Percentiles rank a stretch among this genome's conserved stretches.
Evolutionary conservation across 768 basidiomycete species (phyloP).

Genomic region (Gyrodon lividus): DNA sequence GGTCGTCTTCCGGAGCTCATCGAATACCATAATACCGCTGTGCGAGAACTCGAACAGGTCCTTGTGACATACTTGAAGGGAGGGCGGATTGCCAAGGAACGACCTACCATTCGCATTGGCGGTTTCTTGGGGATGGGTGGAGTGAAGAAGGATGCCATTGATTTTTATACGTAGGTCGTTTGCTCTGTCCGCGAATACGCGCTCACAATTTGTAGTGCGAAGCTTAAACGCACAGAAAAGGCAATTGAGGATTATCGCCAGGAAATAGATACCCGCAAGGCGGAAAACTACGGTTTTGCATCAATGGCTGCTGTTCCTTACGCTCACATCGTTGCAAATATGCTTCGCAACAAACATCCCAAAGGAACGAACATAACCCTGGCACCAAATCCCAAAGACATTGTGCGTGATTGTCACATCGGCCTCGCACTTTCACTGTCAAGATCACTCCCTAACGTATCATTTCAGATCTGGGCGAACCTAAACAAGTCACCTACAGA

Average conservation of each 20-base stretch:
- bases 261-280: conserved; percentile 69
- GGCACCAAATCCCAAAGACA: conserved; percentile 89
- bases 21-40: conserved; percentile 90
- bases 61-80: conserved; percentile 89
- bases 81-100: conserved; percentile 71
- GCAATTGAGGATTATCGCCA: conserved; percentile 72
- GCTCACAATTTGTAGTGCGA: conserved; percentile 33
- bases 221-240: conserved; percentile 61
- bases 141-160: conserved; percentile 85
- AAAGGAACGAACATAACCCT: conserved; percentile 70
- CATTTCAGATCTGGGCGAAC: conserved; percentile 81
- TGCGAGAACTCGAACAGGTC: conserved; percentile 86
- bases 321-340: conserved; percentile 80
- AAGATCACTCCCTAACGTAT: background rate
- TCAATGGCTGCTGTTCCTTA: conserved; percentile 88
- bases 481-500: conserved; percentile 72
- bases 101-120: conserved; percentile 80
- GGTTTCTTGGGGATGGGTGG: conserved; percentile 84
- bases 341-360: conserved; percentile 64
- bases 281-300: conserved; percentile 91
- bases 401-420: conserved; percentile 45
- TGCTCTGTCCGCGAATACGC: background rate
- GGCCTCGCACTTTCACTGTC: background rate
- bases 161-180: conserved; percentile 79
- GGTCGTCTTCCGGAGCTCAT: conserved; percentile 89